Percentiles rank a stretch among this genome's conserved stretches.
Evolutionary conservation across 805 yeast species (phyloP).

Genomic region (Priceomyces melissophilus): DNA sequence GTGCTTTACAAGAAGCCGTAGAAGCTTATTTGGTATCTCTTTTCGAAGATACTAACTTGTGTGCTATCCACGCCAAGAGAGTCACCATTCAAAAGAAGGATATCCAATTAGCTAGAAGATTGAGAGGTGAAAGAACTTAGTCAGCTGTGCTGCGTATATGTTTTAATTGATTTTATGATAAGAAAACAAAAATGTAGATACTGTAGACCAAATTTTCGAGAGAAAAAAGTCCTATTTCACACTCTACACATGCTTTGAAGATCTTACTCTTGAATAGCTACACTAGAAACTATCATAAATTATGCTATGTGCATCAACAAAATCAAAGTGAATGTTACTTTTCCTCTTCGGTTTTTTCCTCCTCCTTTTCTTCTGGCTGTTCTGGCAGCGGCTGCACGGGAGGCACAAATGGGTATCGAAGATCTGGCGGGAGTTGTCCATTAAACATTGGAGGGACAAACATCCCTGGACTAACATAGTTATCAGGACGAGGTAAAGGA

Average conservation of each 20-base stretch:
- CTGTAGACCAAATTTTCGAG: no score
- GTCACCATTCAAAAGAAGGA: slow-evolving; percentile 98
- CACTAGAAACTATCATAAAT: no score
- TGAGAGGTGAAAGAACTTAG: slow-evolving; percentile 93
- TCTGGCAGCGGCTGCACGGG: slow-evolving; percentile 8
- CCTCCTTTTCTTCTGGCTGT: slow-evolving; percentile 3
- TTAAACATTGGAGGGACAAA: slow-evolving; percentile 14
- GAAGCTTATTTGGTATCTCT: slow-evolving; percentile 96
- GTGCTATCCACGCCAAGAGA: slow-evolving; percentile 99
- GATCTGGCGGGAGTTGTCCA: slow-evolving; percentile 14
- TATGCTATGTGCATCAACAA: no score
- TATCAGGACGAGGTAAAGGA: slow-evolving; percentile 2
- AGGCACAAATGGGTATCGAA: slow-evolving; percentile 13
- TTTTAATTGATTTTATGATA: no score
- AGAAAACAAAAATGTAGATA: no score
- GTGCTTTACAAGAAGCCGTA: slow-evolving; percentile 97
- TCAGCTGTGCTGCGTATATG: no score
- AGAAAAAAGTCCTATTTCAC: no score
- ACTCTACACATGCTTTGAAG: no score
- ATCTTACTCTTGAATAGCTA: no score
- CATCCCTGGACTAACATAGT: slow-evolving; percentile 9
- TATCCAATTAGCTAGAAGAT: slow-evolving; percentile 95
- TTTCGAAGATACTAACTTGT: slow-evolving; percentile 96
- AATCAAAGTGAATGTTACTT: background rate
- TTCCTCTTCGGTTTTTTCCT: slow-evolving; percentile 2